A percentile compares a stretch with the other conserved stretches of the same genome.
Conservation (phyloP, 2,329 filamentous ascomycete species). For the Didymella keratinophila region DNA sequence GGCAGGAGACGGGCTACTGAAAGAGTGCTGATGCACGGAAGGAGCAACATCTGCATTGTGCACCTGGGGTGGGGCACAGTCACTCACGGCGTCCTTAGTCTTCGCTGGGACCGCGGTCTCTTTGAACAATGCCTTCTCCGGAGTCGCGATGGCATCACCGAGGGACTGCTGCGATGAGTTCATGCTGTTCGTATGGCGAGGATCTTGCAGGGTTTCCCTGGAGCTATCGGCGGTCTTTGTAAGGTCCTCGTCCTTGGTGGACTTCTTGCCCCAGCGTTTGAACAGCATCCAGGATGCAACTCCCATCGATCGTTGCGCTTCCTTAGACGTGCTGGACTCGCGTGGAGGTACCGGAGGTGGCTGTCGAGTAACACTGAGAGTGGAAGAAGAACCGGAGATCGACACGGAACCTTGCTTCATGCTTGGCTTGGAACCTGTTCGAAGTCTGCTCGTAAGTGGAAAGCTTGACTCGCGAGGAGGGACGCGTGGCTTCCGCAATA, state of each 20-base stretch:
- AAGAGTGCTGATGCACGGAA: constrained; percentile 22
- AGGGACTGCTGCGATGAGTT: constrained; percentile 6
- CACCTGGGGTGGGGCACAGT: constrained; percentile 13
- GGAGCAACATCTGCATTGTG: constrained; percentile 6
- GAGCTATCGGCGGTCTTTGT: constrained; percentile 14
- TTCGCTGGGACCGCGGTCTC: constrained; percentile 18
- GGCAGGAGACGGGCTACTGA: constrained; percentile 24
- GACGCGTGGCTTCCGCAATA: constrained; percentile 25
- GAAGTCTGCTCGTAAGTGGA: constrained; percentile 26
- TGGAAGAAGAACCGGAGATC: constrained; percentile 36
- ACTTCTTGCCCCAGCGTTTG: constrained; percentile 27
- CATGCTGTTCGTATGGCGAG: background rate
- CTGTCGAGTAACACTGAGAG: constrained; percentile 26
- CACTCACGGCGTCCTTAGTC: constrained; percentile 7
- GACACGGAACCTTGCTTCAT: constrained; percentile 32
- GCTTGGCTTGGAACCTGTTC: constrained; percentile 32
- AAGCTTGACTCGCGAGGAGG: constrained; percentile 32
- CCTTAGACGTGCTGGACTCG: constrained; percentile 45
- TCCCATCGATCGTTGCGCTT: constrained; percentile 40
- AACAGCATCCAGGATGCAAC: constrained; percentile 41
- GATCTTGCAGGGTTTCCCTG: constrained; percentile 11
- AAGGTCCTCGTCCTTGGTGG: constrained; percentile 16
- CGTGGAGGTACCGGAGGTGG: constrained; percentile 40
- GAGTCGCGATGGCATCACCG: constrained; percentile 17
- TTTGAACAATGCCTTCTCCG: constrained; percentile 25